These are phyloP conservation scores for Pyrrhoderma noxium DNA, from an alignment of 1,284 basidiomycete species.

Conservation along the genomic window DNA sequence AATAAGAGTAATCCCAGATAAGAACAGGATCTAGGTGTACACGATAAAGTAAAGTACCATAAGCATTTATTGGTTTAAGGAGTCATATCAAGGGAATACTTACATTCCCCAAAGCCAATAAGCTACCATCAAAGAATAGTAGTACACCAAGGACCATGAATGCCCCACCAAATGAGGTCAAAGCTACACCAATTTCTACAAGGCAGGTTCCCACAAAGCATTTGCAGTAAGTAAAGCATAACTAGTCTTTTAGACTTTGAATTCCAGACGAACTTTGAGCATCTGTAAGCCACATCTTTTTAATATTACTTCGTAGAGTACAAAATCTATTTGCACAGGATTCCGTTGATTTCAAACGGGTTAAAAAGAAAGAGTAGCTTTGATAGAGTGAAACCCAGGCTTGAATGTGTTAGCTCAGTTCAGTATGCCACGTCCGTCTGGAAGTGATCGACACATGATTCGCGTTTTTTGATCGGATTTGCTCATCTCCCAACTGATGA, in stretches of 20 bases:
- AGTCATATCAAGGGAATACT: slow-evolving; percentile 23
- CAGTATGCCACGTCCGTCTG: no score
- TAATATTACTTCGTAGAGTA: not conserved
- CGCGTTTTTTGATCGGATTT: no score
- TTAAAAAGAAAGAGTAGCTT: no score
- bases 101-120: slow-evolving; percentile 95
- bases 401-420: no score
- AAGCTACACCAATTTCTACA: slow-evolving; percentile 89
- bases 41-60: slow-evolving; percentile 1
- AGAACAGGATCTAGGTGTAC: slow-evolving; percentile 74
- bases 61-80: not conserved
- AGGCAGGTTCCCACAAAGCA: not conserved
- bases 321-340: no score
- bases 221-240: not conserved
- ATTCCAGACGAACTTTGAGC: slow-evolving; percentile 42
- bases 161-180: slow-evolving; percentile 93
- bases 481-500: no score
- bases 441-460: no score
- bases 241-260: not conserved
- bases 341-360: no score
- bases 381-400: no score
- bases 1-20: slow-evolving; percentile 87
- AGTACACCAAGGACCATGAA: slow-evolving; percentile 96
- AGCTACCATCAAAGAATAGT: slow-evolving; percentile 96
- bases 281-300: slow-evolving; percentile 62